Evolutionary conservation across 1,284 basidiomycete genomes (phyloP).

Genomic region (Papiliotrema nemorosa): DNA sequence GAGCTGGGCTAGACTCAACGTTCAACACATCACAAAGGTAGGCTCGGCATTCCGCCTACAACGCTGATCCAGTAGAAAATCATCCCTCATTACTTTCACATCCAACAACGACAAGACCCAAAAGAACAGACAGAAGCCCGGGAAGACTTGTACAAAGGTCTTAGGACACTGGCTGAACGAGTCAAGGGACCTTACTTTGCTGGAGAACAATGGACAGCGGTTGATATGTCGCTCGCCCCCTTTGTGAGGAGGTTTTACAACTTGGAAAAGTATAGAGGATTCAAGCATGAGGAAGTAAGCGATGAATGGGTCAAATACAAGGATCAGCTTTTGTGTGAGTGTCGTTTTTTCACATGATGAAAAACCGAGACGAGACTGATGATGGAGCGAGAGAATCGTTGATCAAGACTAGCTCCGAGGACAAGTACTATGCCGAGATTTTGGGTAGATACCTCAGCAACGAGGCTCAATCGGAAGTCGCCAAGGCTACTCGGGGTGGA

Average conservation of each 20-base stretch:
- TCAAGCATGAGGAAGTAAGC: conserved; percentile 14
- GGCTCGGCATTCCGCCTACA: neutral
- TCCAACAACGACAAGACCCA: conserved; percentile 18
- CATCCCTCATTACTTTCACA: conserved; percentile 20
- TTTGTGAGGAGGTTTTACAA: conserved; percentile 22
- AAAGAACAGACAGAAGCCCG: conserved; percentile 12
- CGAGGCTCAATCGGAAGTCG: conserved; percentile 18
- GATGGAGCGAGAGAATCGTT: too few relatives aligned
- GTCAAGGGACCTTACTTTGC: conserved; percentile 21
- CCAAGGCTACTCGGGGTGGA: conserved; percentile 17
- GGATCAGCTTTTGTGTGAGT: conserved; percentile 16
- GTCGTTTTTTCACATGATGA: neutral
- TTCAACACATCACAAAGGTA: conserved; percentile 22
- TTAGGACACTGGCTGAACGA: conserved; percentile 11
- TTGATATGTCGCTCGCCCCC: conserved; percentile 19
- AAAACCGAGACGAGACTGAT: conserved; percentile 7
- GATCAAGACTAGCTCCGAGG: conserved; percentile 18
- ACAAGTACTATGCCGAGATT: conserved; percentile 17
- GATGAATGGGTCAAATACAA: conserved; percentile 16
- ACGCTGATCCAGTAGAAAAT: conserved; percentile 15
- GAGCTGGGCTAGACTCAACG: conserved; percentile 19
- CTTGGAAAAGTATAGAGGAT: conserved; percentile 15
- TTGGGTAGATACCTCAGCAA: conserved; percentile 18
- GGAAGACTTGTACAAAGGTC: conserved; percentile 13
- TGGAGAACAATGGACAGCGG: conserved; percentile 21